These are phyloP conservation scores for Spirogloea muscicola DNA, from an alignment of 139 green algal species.

Conservation along the genomic window DNA sequence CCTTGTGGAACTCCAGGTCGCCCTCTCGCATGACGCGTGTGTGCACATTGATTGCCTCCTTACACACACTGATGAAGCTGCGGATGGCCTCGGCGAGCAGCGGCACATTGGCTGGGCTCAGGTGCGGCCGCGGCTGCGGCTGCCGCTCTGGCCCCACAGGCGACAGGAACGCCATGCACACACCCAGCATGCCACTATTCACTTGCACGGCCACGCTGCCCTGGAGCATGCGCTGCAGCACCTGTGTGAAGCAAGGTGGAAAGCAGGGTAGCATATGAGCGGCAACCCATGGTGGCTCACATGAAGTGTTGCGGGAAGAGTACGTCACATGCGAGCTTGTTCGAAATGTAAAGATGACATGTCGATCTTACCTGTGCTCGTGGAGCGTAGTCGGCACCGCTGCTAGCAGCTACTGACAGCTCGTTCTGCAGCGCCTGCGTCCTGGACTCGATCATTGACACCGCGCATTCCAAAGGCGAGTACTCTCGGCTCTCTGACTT, in stretches of 20 bases:
- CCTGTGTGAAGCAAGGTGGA: too few species aligned
- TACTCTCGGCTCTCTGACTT: slow-evolving; percentile 27
- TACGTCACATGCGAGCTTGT: too few species aligned
- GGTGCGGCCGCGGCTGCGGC: too few species aligned
- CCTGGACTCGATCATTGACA: slow-evolving; percentile 25
- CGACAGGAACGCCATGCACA: slow-evolving; percentile 48
- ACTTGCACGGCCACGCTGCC: slow-evolving; percentile 46
- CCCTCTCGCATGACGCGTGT: slow-evolving; percentile 16
- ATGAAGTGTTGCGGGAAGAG: too few species aligned
- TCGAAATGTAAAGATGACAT: too few species aligned
- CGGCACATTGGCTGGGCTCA: slow-evolving; percentile 16
- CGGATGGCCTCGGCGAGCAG: slow-evolving; percentile 27
- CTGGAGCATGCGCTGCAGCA: slow-evolving; percentile 44
- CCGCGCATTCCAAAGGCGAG: slow-evolving; percentile 39
- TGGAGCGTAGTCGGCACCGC: too few species aligned
- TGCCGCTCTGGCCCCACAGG: too few species aligned
- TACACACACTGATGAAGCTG: slow-evolving; percentile 40
- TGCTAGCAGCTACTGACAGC: too few species aligned
- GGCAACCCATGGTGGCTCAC: too few species aligned
- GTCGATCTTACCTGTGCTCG: too few species aligned
- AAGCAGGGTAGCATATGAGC: too few species aligned
- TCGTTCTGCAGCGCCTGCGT: slow-evolving; percentile 36
- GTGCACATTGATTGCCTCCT: slow-evolving; percentile 30
- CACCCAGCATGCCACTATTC: slow-evolving; percentile 42
- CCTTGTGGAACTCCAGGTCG: slow-evolving; percentile 40